phyloP scores from a whole-genome alignment of 768 basidiomycete species.

The Boletus speciosus region DNA sequence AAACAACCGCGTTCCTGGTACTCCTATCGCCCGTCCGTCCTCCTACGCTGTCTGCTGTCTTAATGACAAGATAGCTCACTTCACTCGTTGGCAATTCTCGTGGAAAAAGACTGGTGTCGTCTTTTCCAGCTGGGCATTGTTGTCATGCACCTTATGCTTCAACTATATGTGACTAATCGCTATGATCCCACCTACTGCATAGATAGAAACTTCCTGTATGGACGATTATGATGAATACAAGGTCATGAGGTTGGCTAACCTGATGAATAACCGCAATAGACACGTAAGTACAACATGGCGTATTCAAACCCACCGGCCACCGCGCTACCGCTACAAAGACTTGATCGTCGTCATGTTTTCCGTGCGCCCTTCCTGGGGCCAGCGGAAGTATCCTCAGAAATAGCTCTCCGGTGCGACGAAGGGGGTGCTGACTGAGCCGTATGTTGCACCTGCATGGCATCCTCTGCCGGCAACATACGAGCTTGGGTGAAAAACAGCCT shows the following conservation, averaged over 20 bases:
- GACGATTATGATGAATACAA: constrained; percentile 23
- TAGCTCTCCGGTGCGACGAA: constrained; percentile 25
- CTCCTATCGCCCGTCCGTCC: background rate
- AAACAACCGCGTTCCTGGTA: constrained; percentile 10
- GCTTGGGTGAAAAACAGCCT: constrained; percentile 92
- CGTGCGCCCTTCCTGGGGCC: constrained; percentile 13
- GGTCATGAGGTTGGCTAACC: background rate
- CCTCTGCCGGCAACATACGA: constrained; percentile 43
- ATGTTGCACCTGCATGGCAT: constrained; percentile 22
- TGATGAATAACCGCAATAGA: background rate
- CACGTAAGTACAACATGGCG: background rate
- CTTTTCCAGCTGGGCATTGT: constrained; percentile 3
- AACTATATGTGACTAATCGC: constrained; percentile 9
- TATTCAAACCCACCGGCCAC: background rate
- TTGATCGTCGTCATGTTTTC: constrained; percentile 10
- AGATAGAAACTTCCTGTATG: constrained; percentile 13
- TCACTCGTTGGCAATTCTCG: constrained; percentile 2
- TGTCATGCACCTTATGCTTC: constrained; percentile 24
- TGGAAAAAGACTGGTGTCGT: background rate
- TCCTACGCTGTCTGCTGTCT: background rate
- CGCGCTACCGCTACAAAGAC: background rate
- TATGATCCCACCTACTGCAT: constrained; percentile 10
- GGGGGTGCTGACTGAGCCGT: constrained; percentile 31
- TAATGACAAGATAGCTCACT: constrained; percentile 2
- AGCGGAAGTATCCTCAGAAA: constrained; percentile 22